phyloP scores from a whole-genome alignment of 768 basidiomycete genomes.

The Leucogyrophana mollusca region DNA sequence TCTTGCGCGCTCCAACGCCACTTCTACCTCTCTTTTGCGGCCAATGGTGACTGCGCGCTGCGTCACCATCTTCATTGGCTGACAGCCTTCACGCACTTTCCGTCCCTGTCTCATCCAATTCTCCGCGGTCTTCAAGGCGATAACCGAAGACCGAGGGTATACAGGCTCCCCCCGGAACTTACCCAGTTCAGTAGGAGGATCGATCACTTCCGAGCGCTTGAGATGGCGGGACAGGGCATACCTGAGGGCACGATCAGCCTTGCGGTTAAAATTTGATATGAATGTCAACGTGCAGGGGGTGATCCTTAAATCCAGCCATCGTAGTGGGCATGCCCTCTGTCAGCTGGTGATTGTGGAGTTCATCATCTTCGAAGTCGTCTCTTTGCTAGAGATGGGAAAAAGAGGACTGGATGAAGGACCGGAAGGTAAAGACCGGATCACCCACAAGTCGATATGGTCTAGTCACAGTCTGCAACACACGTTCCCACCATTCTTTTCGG shows the following conservation, averaged over 20 bases:
- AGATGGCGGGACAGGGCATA: slow-evolving; percentile 87
- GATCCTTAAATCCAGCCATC: slow-evolving; percentile 91
- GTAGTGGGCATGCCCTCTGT: slow-evolving; percentile 93
- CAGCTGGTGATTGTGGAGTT: slow-evolving; percentile 72
- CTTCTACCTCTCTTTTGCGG: slow-evolving; percentile 69
- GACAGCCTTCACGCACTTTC: slow-evolving; percentile 64
- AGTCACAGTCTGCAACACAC: slow-evolving; percentile 57
- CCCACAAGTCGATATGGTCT: slow-evolving; percentile 83
- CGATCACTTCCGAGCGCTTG: slow-evolving; percentile 81
- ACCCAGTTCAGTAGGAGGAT: slow-evolving; percentile 80
- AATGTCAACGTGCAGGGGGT: slow-evolving; percentile 67
- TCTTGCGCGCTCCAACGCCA: slow-evolving; percentile 43
- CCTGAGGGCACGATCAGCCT: slow-evolving; percentile 35
- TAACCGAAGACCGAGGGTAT: slow-evolving; percentile 79
- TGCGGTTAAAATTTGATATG: neutral
- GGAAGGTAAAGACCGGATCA: slow-evolving; percentile 9
- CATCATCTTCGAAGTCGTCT: slow-evolving; percentile 91
- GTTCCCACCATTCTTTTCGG: slow-evolving; percentile 84
- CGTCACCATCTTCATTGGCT: slow-evolving; percentile 90
- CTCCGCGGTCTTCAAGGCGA: slow-evolving; percentile 87
- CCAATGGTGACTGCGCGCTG: slow-evolving; percentile 79
- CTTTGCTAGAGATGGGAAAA: slow-evolving; percentile 57
- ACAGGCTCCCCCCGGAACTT: slow-evolving; percentile 93
- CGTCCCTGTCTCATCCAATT: slow-evolving; percentile 94
- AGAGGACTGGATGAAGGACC: slow-evolving; percentile 14